These are phyloP conservation scores for Sporothrix mexicana DNA, from an alignment of 2,329 filamentous ascomycete species.

Conservation along the genomic window DNA sequence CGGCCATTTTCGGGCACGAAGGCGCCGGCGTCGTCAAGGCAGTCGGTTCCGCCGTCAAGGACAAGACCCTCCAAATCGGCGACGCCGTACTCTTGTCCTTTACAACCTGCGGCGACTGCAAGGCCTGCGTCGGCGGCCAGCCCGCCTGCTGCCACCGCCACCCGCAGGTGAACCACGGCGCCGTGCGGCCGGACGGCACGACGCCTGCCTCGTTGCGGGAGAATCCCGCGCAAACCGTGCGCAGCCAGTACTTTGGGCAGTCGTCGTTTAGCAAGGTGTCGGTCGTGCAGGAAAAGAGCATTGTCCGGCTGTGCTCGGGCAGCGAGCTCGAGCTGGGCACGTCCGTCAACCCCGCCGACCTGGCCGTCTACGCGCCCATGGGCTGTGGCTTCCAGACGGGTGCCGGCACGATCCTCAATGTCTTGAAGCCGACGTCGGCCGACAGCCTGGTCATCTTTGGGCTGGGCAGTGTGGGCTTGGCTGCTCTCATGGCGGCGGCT, in stretches of 20 bases:
- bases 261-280: not conserved
- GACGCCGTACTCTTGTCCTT: not conserved
- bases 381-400: conserved; percentile 6
- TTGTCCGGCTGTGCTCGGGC: not conserved
- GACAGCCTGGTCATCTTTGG: not conserved
- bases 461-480: not conserved
- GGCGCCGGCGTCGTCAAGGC: not conserved
- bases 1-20: conserved; percentile 1
- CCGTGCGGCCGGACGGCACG: not conserved
- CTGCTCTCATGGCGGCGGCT: not conserved
- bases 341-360: not conserved
- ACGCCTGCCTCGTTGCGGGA: not conserved
- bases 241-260: not conserved
- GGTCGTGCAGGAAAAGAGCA: not conserved
- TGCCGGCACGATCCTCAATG: not conserved
- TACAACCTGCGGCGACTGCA: not conserved
- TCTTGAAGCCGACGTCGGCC: not conserved
- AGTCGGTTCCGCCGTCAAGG: not conserved
- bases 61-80: not conserved
- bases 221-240: too few species aligned
- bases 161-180: not conserved
- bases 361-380: not conserved
- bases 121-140: not conserved
- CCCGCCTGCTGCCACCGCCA: not conserved
- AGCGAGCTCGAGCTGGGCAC: not conserved